phyloP scores from a whole-genome alignment of 176 grass and related monocot genomes.

The Oryza australiensis region DNA sequence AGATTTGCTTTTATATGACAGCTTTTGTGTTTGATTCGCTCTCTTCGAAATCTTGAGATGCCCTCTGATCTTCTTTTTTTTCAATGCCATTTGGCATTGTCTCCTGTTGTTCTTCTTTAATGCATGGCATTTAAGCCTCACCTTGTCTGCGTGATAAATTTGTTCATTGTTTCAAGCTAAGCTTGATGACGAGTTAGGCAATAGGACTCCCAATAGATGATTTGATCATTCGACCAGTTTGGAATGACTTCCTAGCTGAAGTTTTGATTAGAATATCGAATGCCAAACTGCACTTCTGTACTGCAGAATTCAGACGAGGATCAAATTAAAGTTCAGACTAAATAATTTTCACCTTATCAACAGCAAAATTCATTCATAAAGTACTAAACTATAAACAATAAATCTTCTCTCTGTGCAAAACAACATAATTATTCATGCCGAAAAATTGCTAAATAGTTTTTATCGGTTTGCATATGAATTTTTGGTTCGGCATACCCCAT shows the following conservation, averaged over 20 bases:
- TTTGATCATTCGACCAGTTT: not conserved
- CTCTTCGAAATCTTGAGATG: constrained; percentile 27
- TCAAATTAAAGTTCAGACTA: not conserved
- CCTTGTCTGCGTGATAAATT: not conserved
- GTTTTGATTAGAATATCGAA: not conserved
- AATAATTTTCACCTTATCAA: not conserved
- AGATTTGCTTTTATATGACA: constrained; percentile 34
- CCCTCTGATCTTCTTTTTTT: not conserved
- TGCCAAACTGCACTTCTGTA: not conserved
- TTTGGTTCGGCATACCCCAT: too few relatives aligned
- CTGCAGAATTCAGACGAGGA: not conserved
- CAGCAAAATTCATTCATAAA: not conserved
- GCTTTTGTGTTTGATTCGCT: constrained; percentile 11
- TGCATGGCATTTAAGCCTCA: constrained; percentile 22
- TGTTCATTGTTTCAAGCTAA: not conserved
- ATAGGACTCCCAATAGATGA: not conserved
- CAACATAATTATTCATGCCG: not conserved
- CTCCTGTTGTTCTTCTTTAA: not conserved
- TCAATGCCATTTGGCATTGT: not conserved
- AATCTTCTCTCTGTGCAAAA: not conserved
- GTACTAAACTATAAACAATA: not conserved
- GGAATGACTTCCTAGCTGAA: not conserved
- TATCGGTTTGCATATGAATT: too few relatives aligned
- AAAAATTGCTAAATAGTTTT: too few relatives aligned
- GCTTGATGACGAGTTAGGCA: not conserved